Conservation (phyloP, 1,139 yeast genomes). For the Blastobotrys niveus region DNA sequence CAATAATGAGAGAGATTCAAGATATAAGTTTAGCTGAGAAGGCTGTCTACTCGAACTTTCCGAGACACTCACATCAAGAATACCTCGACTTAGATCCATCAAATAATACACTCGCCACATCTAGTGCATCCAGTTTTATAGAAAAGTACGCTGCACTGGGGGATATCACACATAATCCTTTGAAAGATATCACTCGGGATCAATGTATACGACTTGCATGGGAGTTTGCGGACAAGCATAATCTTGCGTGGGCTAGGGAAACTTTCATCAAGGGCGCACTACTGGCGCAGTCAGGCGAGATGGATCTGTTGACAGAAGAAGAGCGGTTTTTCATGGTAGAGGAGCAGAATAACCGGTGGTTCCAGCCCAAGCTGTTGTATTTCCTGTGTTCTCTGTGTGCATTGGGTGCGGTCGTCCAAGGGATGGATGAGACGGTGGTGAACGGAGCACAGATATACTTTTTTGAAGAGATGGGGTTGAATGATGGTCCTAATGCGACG, state of each 20-base stretch:
- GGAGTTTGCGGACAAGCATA: constrained; percentile 56
- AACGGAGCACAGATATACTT: constrained; percentile 77
- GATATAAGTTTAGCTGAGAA: not conserved
- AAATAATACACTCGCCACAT: not conserved
- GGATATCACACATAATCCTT: constrained; percentile 26
- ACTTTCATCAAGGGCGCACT: constrained; percentile 71
- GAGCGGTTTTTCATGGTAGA: constrained; percentile 51
- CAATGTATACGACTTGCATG: constrained; percentile 55
- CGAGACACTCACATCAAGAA: not conserved
- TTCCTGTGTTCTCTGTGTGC: constrained; percentile 71
- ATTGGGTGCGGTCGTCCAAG: constrained; percentile 87
- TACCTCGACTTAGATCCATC: too few species aligned
- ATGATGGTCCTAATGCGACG: constrained; percentile 39
- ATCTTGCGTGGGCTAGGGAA: constrained; percentile 50
- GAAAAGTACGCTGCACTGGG: constrained; percentile 22
- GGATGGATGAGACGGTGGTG: constrained; percentile 85
- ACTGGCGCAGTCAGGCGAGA: constrained; percentile 60
- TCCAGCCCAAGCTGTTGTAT: constrained; percentile 53
- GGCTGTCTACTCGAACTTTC: not conserved
- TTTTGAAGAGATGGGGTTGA: constrained; percentile 46
- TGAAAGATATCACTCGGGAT: constrained; percentile 21
- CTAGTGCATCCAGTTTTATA: constrained; percentile 13
- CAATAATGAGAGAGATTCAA: too few species aligned
- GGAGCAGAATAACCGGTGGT: constrained; percentile 60
- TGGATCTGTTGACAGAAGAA: constrained; percentile 54